Evolutionary conservation across 1,284 basidiomycete genomes (phyloP).

Genomic region (Heterobasidion parviporum): DNA sequence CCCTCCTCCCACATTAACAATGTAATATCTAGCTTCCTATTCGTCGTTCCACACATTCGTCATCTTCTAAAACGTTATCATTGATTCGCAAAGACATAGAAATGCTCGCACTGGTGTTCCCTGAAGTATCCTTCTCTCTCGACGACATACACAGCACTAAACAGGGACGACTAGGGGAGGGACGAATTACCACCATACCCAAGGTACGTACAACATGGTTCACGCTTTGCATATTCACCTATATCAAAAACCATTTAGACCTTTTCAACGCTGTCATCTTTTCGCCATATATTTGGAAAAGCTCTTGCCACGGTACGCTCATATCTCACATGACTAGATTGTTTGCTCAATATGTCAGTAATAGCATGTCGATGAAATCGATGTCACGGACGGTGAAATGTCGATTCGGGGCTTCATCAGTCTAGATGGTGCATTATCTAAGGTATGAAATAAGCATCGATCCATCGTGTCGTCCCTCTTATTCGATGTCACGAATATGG

Average conservation of each 20-base stretch:
- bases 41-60: slow-evolving; percentile 60
- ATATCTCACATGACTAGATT: slow-evolving; percentile 3
- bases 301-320: slow-evolving; percentile 53
- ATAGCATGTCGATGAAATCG: slow-evolving; percentile 61
- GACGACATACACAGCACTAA: slow-evolving; percentile 40
- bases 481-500: slow-evolving; percentile 8
- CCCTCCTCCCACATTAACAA: slow-evolving; percentile 5
- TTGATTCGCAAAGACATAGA: slow-evolving; percentile 67
- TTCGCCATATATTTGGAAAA: slow-evolving; percentile 61
- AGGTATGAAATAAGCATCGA: slow-evolving; percentile 33
- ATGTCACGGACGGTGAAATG: slow-evolving; percentile 39
- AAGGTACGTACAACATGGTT: slow-evolving; percentile 35
- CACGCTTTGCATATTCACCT: not conserved
- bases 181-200: slow-evolving; percentile 48
- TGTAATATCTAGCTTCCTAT: slow-evolving; percentile 56
- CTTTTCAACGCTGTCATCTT: slow-evolving; percentile 49
- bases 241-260: slow-evolving; percentile 33
- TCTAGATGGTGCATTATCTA: slow-evolving; percentile 64
- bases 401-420: slow-evolving; percentile 76
- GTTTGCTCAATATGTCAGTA: slow-evolving; percentile 2
- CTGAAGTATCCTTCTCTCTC: slow-evolving; percentile 60
- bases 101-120: slow-evolving; percentile 63
- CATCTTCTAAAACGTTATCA: slow-evolving; percentile 48
- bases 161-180: slow-evolving; percentile 26
- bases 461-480: not conserved